Conservation (phyloP, 257 asterid genomes). For the Nicotiana noctiflora region DNA sequence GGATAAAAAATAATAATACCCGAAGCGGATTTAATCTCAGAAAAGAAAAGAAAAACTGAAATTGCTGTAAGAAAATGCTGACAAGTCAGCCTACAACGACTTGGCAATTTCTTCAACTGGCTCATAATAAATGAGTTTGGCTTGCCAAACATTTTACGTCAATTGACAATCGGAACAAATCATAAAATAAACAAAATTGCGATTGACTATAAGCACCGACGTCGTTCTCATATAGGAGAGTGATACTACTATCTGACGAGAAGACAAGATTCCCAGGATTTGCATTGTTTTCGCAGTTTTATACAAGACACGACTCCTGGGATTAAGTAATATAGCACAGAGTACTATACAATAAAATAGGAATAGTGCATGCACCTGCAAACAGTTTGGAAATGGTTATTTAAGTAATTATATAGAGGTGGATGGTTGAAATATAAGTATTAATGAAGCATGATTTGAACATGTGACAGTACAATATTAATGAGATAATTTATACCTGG, state of each 20-base stretch:
- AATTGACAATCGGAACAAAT: no score
- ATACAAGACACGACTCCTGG: not conserved
- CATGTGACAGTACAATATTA: not conserved
- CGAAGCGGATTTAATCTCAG: no score
- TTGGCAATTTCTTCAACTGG: not conserved
- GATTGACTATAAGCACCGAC: no score
- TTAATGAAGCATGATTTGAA: not conserved
- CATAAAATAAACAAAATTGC: no score
- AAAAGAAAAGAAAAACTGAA: no score
- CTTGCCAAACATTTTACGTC: not conserved
- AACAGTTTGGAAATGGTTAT: not conserved
- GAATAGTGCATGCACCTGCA: slow-evolving; percentile 1
- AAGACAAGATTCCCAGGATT: not conserved
- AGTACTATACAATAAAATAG: not conserved
- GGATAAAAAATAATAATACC: no score
- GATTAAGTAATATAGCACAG: not conserved
- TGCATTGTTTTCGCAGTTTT: not conserved
- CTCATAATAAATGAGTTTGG: not conserved
- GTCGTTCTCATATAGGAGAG: no score
- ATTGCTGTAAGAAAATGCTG: no score
- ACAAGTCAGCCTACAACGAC: not conserved
- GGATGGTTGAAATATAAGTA: not conserved
- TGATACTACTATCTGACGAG: not conserved
- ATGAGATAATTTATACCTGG: not conserved
- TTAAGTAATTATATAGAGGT: not conserved